Evolutionary conservation across 805 yeast species (phyloP).

Genomic region (Wickerhamiella lipophila): DNA sequence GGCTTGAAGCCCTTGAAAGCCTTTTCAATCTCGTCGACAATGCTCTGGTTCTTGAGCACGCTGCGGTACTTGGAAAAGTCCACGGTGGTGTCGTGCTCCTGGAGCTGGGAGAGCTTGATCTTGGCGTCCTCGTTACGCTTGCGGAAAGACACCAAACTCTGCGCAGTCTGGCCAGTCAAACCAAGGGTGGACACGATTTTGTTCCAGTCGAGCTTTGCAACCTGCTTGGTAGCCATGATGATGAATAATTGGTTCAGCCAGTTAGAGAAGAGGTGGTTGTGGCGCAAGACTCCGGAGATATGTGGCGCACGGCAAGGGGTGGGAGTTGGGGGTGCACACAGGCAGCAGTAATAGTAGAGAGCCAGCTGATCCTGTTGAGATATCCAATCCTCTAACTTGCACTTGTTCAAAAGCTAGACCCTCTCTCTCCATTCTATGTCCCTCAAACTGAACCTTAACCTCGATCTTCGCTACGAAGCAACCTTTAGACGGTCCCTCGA

Average conservation of each 20-base stretch:
- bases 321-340: too few relatives aligned
- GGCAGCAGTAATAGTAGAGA: too few relatives aligned
- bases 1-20: conserved; percentile 70
- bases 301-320: not conserved
- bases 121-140: conserved; percentile 98
- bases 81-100: conserved; percentile 59
- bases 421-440: not conserved
- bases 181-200: conserved; percentile 79
- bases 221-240: conserved; percentile 21
- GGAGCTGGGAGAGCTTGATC: conserved; percentile 58
- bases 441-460: not conserved
- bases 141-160: conserved; percentile 80
- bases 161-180: conserved; percentile 82
- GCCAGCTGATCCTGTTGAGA: too few relatives aligned
- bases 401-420: too few relatives aligned
- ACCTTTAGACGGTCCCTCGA: conserved; percentile 16
- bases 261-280: not conserved
- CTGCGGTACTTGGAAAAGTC: conserved; percentile 75
- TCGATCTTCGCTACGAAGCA: conserved; percentile 9
- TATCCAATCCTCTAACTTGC: too few relatives aligned
- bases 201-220: conserved; percentile 92
- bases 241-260: conserved; percentile 3
- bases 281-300: not conserved
- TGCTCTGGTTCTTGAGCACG: conserved; percentile 64
- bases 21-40: conserved; percentile 68